Evolutionary conservation across 139 green algal genomes (phyloP).

Genomic region (Picochlorum sp.): DNA sequence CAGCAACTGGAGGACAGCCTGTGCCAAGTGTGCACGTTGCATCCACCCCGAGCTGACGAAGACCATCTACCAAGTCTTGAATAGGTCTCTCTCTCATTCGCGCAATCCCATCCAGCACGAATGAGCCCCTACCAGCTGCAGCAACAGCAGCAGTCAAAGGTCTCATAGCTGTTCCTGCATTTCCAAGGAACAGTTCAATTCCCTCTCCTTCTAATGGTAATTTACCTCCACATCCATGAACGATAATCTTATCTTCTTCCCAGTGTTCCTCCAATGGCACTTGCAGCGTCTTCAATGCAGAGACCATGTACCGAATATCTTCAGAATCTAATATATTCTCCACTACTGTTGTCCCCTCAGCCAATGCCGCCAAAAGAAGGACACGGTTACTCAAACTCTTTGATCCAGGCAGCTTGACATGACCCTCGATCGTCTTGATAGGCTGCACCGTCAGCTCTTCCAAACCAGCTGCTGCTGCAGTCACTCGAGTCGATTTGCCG

Average conservation of each 20-base stretch:
- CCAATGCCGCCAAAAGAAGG: constrained; percentile 87
- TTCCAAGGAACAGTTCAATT: constrained; percentile 88
- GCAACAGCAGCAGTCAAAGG: constrained; percentile 94
- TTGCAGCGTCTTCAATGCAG: constrained; percentile 78
- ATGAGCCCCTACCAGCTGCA: constrained; percentile 76
- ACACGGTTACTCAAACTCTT: constrained; percentile 97
- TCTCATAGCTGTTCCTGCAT: constrained; percentile 97
- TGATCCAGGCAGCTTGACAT: constrained; percentile 77
- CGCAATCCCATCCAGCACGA: constrained; percentile 79
- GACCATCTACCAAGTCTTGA: constrained; percentile 76
- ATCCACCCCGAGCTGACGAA: constrained; percentile 91
- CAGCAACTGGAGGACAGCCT: constrained; percentile 86
- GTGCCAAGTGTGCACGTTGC: constrained; percentile 85
- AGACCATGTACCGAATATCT: constrained; percentile 93
- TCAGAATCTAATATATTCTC: constrained; percentile 94
- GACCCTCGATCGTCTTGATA: constrained; percentile 40
- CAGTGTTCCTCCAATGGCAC: constrained; percentile 79
- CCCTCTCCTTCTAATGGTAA: constrained; percentile 56
- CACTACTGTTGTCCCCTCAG: constrained; percentile 75
- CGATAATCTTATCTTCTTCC: constrained; percentile 49
- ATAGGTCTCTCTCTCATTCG: constrained; percentile 96
- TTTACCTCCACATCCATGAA: constrained; percentile 74
- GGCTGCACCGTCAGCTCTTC: constrained; percentile 39
- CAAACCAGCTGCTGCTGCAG: constrained; percentile 11
- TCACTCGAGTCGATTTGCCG: constrained; percentile 2